These are phyloP conservation scores for Bothriochloa decipiens DNA, from an alignment of 176 grass and related monocot genomes.

Conservation along the genomic window DNA sequence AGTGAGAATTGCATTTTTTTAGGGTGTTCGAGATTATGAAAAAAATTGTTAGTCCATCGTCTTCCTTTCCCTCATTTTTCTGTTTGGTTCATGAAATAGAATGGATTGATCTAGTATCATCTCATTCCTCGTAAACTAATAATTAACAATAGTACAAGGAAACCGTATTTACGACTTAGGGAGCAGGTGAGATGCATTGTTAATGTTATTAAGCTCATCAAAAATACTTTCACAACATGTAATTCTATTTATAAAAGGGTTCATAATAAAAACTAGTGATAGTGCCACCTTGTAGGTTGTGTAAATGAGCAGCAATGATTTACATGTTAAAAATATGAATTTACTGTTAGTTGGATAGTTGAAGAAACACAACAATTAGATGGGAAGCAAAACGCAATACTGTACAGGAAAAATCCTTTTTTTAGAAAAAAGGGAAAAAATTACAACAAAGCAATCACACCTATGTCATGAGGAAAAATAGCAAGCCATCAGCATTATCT, in stretches of 20 bases:
- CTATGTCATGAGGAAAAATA: slow-evolving; percentile 4
- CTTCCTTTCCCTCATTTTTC: too few species aligned
- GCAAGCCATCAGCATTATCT: slow-evolving; percentile 32
- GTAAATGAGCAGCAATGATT: not conserved
- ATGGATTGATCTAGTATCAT: too few species aligned
- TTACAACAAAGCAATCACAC: slow-evolving; percentile 18
- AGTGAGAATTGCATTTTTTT: too few species aligned
- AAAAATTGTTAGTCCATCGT: too few species aligned
- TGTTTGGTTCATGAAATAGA: too few species aligned
- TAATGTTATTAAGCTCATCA: not conserved
- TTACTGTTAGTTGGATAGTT: slow-evolving; percentile 22
- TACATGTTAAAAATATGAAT: not conserved
- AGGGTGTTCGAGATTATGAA: too few species aligned
- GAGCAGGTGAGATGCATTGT: not conserved
- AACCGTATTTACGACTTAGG: too few species aligned
- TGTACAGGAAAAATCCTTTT: not conserved
- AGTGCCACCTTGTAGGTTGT: not conserved
- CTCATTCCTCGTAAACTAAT: too few species aligned
- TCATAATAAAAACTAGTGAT: too few species aligned
- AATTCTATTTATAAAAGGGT: not conserved
- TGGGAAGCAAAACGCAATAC: not conserved
- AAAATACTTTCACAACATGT: not conserved
- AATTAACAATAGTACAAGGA: too few species aligned
- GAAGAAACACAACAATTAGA: not conserved
- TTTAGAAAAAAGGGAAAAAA: not conserved